phyloP scores from a whole-genome alignment of 1,284 basidiomycete species.

The Fomitiporia mediterranea region DNA sequence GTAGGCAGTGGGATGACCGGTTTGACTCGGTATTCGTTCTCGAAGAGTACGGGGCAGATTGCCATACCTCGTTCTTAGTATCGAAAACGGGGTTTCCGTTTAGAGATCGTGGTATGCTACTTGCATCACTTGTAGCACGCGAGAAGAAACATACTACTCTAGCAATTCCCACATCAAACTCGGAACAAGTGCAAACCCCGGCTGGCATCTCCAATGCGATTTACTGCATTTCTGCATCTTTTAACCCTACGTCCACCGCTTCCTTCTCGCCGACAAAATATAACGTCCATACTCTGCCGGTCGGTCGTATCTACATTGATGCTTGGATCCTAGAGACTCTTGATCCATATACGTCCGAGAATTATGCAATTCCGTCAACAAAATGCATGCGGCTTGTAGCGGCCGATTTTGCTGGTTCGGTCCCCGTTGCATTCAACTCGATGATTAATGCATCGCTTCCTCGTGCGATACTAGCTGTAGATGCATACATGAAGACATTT shows the following conservation, averaged over 20 bases:
- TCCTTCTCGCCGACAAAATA: constrained; percentile 64
- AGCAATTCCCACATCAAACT: constrained; percentile 21
- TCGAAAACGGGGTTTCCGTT: constrained; percentile 86
- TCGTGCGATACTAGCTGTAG: constrained; percentile 64
- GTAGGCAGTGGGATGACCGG: constrained; percentile 82
- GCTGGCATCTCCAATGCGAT: constrained; percentile 50
- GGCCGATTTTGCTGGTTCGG: constrained; percentile 84
- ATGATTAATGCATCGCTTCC: constrained; percentile 80
- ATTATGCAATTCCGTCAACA: constrained; percentile 93
- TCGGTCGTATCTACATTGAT: constrained; percentile 84
- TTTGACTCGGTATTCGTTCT: constrained; percentile 68
- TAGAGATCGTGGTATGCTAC: constrained; percentile 82
- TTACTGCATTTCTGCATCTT: constrained; percentile 74
- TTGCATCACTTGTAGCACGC: constrained; percentile 71
- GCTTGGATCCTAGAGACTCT: constrained; percentile 97
- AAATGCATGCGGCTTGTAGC: constrained; percentile 85
- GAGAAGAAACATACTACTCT: constrained; percentile 27
- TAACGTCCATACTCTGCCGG: constrained; percentile 72
- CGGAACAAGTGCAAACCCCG: constrained; percentile 29
- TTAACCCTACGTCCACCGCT: constrained; percentile 57
- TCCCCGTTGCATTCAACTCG: constrained; percentile 85
- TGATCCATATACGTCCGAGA: constrained; percentile 94
- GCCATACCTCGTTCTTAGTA: constrained; percentile 64
- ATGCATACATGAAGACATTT: constrained; percentile 58
- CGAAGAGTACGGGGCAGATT: constrained; percentile 79